phyloP scores from a whole-genome alignment of 2,329 filamentous ascomycete species.

The Fonsecaea erecta region DNA sequence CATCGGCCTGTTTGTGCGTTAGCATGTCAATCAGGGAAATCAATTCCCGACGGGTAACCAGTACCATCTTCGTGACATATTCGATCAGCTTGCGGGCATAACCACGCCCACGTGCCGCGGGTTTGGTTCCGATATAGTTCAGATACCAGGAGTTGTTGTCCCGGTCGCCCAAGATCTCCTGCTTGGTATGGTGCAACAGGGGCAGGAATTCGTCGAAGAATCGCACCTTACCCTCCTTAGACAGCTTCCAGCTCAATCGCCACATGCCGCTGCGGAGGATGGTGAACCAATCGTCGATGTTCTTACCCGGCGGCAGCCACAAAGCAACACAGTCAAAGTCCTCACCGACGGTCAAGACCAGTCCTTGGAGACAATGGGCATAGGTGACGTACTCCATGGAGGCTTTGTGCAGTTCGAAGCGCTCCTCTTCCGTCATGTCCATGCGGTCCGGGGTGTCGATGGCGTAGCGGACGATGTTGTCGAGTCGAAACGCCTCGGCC shows the following conservation, averaged over 20 bases:
- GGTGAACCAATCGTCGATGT: slow-evolving; percentile 74
- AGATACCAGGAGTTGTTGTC: slow-evolving; percentile 77
- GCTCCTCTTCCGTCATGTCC: slow-evolving; percentile 66
- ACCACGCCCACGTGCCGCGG: slow-evolving; percentile 70
- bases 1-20: slow-evolving; percentile 62
- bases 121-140: slow-evolving; percentile 79
- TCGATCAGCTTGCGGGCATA: slow-evolving; percentile 73
- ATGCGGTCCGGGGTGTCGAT: slow-evolving; percentile 72
- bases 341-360: slow-evolving; percentile 74
- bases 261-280: slow-evolving; percentile 76
- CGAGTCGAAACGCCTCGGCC: slow-evolving; percentile 75
- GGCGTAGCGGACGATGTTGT: slow-evolving; percentile 71
- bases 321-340: slow-evolving; percentile 79
- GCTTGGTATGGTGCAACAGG: slow-evolving; percentile 73
- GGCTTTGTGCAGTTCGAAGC: slow-evolving; percentile 76
- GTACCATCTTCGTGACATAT: slow-evolving; percentile 67
- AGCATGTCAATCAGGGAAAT: slow-evolving; percentile 13
- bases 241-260: slow-evolving; percentile 75
- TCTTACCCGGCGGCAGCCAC: slow-evolving; percentile 76
- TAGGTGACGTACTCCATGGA: slow-evolving; percentile 79
- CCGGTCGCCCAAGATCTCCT: slow-evolving; percentile 67
- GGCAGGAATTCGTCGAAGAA: slow-evolving; percentile 80
- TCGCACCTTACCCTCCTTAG: slow-evolving; percentile 70
- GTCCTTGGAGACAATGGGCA: slow-evolving; percentile 73
- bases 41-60: slow-evolving; percentile 35